phyloP scores from a whole-genome alignment of 1,284 basidiomycete species.

The Golubevia sp. region DNA sequence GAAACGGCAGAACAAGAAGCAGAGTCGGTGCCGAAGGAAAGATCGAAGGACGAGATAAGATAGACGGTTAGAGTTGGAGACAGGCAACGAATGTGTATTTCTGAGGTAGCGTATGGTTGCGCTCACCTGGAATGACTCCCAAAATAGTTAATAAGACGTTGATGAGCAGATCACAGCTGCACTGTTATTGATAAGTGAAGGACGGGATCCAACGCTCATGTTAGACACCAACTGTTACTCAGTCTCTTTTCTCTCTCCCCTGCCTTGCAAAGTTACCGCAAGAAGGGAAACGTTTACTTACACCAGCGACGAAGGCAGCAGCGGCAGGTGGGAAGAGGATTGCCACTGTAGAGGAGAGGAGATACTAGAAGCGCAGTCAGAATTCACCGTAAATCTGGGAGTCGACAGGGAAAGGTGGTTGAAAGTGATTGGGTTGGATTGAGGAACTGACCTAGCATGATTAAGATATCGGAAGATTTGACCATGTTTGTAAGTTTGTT shows the following conservation, averaged over 20 bases:
- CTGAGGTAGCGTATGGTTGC: background rate
- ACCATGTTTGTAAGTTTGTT: slow-evolving; percentile 23
- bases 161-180: slow-evolving; percentile 71
- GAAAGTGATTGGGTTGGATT: too few species aligned
- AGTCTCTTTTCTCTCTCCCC: too few species aligned
- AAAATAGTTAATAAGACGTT: slow-evolving; percentile 76
- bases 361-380: too few species aligned
- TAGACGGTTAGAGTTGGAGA: background rate
- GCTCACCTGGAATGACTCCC: slow-evolving; percentile 39
- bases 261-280: too few species aligned
- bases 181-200: slow-evolving; percentile 2
- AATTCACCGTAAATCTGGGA: too few species aligned
- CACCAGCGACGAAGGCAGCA: slow-evolving; percentile 73
- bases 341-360: slow-evolving; percentile 67
- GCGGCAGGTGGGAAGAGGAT: slow-evolving; percentile 70
- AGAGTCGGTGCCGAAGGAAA: too few species aligned
- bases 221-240: background rate
- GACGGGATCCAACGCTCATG: background rate
- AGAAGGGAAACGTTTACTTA: background rate
- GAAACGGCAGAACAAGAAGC: too few species aligned
- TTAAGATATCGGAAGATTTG: slow-evolving; percentile 23
- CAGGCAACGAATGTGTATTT: background rate
- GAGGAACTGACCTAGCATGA: slow-evolving; percentile 15
- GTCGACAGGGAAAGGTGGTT: too few species aligned
- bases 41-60: background rate